Evolutionary conservation across 148 eudicot genomes (phyloP), one percentile per base, ranked within the genome.

Genomic region (Silene conica): DNA sequence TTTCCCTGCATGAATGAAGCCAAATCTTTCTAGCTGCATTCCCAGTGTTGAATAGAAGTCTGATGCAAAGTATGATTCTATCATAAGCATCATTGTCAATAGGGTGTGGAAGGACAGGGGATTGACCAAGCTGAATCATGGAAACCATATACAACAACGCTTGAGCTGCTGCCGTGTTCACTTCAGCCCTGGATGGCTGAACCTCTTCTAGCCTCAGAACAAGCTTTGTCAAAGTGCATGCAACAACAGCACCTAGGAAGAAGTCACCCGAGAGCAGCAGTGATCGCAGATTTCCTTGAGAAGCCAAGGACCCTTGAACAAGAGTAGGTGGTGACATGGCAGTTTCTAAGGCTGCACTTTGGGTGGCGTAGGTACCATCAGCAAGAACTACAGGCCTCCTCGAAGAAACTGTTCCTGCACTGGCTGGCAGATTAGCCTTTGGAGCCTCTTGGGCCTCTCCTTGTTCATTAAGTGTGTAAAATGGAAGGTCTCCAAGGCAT

Each of bases 351-450:
- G 98, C 97, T 74, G 95, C 98, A 82, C 98, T 93, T 77, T 93
- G 97, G 50, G 98, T 93, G 70, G 97, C 97, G 73, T 93, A 93
- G 38, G 98, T 93, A 54, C 98, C 98, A 85, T 93, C 98, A 14
- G 97, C 92, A 82, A 93, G 97, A 72, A 93, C 86, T n/a, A 90
- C 89, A 59, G 98, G 98, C 84, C 88, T 89, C 74, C 89, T 88
- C 69, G 95, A 91, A 28, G 94, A 89, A 8, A 86, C 80, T 22
- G 98, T 93, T 70, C 83, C 85, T 55, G 89, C 77, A 77, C 81
- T 93, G 54, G 83, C 89, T 68, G 82, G 87, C 83, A 85, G 92
- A 54, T 81, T 65, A 75, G 82, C 61, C 79, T 90, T 93, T 41
- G 93, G 83, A 80, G 86, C 84, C 68, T 90, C 92, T 77, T 82